Evolutionary conservation across 2,329 filamentous ascomycete species (phyloP), one percentile per base, ranked within the genome.

Genomic region (Venturia aucupariae): DNA sequence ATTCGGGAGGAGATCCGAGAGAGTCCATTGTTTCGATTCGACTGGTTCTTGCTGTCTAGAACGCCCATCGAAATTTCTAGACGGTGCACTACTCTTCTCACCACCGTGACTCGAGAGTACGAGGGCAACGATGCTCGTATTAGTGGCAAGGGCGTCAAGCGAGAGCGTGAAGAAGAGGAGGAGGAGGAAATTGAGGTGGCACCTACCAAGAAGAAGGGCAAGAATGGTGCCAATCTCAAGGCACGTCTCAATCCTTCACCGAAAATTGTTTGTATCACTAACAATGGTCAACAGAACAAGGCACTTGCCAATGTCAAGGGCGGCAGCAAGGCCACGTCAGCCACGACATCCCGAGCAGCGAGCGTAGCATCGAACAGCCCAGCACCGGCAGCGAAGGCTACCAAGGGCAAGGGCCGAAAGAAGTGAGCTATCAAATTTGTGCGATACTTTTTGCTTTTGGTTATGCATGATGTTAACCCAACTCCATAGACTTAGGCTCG

Each of bases 1-100:
- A 96, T 99, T 72, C 88, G 94, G n/a, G 93, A 97, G 68, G 94
- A 97, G 74, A 96, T 99, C 68, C 89, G 92, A 41, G 92, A 97
- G 68, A 93, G 89, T 65, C 92, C 94, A 11, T 81, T 99, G 3
- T 99, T 99, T 83, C 87, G 94, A 46, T 99, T 99, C 71, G 94
- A 99, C 74, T 99, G 95, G 95, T 99, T 99, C 80, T 97, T 99
- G 81, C 83, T 99, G 48, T 96, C 90, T 75, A 86, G 94, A 57
- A 99, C 93, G 4, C 91, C 94, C 0, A 87, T 92, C 61, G 94
- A 99, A 77, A 89, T 99, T 70, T 89, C 91, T 67, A 87, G 94
- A 70, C 86, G 95, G 62, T 97, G 94, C 78, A 95, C 90, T 39
- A 99, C 95, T 1, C 83, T 99, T 62, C 85, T 99, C 68, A 96